These are phyloP conservation scores for Chrysoporthe deuterocubensis DNA, from an alignment of 2,329 filamentous ascomycete species.

Conservation along the genomic window DNA sequence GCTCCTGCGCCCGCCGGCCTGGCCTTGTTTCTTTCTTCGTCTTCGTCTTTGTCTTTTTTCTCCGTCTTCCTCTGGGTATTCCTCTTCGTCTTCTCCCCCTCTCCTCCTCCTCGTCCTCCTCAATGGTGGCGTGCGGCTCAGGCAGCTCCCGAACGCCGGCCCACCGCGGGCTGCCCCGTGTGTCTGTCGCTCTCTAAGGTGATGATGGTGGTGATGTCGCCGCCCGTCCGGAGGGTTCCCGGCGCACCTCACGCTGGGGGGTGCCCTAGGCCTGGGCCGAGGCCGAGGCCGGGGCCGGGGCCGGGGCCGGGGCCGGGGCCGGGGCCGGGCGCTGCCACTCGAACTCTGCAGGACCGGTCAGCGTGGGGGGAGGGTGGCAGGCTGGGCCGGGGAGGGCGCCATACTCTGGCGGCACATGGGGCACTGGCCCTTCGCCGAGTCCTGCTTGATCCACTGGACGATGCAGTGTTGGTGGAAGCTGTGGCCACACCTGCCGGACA, in stretches of 20 bases:
- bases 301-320: too few relatives aligned
- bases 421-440: conserved; percentile 89
- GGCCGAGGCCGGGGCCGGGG: conserved; percentile 27
- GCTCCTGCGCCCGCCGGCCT: too few relatives aligned
- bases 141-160: too few relatives aligned
- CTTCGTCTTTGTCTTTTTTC: too few relatives aligned
- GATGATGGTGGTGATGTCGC: too few relatives aligned
- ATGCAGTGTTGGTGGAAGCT: conserved; percentile 99
- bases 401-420: conserved; percentile 97
- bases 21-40: too few relatives aligned
- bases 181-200: too few relatives aligned
- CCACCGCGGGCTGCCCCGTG: not conserved
- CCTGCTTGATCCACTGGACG: conserved; percentile 93
- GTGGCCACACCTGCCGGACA: conserved; percentile 95
- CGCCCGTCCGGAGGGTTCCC: not conserved
- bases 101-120: too few relatives aligned
- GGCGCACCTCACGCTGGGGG: conserved; percentile 19
- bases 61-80: too few relatives aligned
- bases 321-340: conserved; percentile 30
- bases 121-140: too few relatives aligned
- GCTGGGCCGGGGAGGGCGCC: conserved; percentile 29
- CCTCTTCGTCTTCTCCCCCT: too few relatives aligned
- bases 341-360: conserved; percentile 35
- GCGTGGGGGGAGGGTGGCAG: not conserved
- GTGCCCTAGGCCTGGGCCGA: conserved; percentile 30